phyloP scores from a whole-genome alignment of 2,329 filamentous ascomycete species.

The Calonectria ilicicola region DNA sequence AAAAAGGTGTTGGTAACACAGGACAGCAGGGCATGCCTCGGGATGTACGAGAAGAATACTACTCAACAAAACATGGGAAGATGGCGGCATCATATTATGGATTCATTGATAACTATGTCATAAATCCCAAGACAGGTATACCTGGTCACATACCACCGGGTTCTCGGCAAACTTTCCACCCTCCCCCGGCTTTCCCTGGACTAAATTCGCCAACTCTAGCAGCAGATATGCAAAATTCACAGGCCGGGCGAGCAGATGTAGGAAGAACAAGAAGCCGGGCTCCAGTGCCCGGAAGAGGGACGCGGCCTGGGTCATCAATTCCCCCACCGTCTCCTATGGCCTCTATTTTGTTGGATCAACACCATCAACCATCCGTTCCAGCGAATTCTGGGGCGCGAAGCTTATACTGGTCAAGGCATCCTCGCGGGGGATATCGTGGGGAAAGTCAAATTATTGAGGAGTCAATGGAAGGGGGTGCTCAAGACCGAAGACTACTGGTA shows the following conservation, averaged over 20 bases:
- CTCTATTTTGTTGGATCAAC: constrained; percentile 80
- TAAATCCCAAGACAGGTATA: constrained; percentile 77
- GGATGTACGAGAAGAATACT: constrained; percentile 92
- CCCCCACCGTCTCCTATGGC: constrained; percentile 75
- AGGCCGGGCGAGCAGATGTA: constrained; percentile 54
- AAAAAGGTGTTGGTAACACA: constrained; percentile 74
- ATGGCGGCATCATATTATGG: constrained; percentile 98
- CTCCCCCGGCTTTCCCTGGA: constrained; percentile 80
- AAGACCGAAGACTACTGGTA: constrained; percentile 59
- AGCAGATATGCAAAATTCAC: constrained; percentile 67
- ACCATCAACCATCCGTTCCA: constrained; percentile 73
- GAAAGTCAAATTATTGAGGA: constrained; percentile 69
- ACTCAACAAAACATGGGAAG: constrained; percentile 94
- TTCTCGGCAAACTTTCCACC: constrained; percentile 71
- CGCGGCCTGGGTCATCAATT: constrained; percentile 52
- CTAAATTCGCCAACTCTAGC: constrained; percentile 72
- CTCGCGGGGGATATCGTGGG: constrained; percentile 58
- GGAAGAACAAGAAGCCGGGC: constrained; percentile 59
- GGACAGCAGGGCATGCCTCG: constrained; percentile 54
- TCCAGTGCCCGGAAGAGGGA: constrained; percentile 46
- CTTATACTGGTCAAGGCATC: constrained; percentile 58
- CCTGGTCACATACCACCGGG: constrained; percentile 70
- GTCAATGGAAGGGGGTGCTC: constrained; percentile 60
- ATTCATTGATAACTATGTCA: constrained; percentile 91
- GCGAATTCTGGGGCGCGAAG: constrained; percentile 59